Evolutionary conservation across 2,329 filamentous ascomycete genomes (phyloP).

Genomic region (Aspergillus texensis): DNA sequence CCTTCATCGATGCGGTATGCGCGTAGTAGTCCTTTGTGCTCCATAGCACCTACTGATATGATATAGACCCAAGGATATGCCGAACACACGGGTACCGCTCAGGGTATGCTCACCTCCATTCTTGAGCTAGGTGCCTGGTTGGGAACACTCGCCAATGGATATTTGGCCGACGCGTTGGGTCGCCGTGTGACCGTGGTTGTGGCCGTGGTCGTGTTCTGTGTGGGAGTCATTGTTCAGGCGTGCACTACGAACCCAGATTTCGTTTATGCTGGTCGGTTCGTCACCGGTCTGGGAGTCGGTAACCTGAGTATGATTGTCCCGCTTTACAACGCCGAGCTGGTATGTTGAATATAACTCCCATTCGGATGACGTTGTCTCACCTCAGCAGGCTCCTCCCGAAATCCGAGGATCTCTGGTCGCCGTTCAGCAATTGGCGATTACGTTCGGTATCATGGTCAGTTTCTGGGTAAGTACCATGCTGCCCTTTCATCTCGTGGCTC

Average conservation of each 20-base stretch:
- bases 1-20: constrained; percentile 51
- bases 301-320: constrained; percentile 46
- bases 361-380: not conserved
- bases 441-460: constrained; percentile 47
- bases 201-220: constrained; percentile 37
- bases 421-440: constrained; percentile 48
- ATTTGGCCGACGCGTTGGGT: constrained; percentile 40
- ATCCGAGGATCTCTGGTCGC: constrained; percentile 46
- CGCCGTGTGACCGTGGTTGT: constrained; percentile 38
- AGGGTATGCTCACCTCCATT: constrained; percentile 44
- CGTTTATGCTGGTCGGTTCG: constrained; percentile 44
- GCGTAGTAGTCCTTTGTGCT: constrained; percentile 23
- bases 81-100: constrained; percentile 26
- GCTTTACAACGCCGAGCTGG: constrained; percentile 42
- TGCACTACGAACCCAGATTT: constrained; percentile 32
- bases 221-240: constrained; percentile 43
- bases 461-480: constrained; percentile 38
- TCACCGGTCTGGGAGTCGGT: constrained; percentile 48
- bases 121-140: constrained; percentile 45
- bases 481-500: not conserved
- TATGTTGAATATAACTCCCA: constrained; percentile 8
- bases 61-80: constrained; percentile 32
- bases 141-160: constrained; percentile 41
- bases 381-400: constrained; percentile 40
- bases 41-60: not conserved